Evolutionary conservation across 2,329 filamentous ascomycete species (phyloP).

Genomic region (Microdochium nivale): DNA sequence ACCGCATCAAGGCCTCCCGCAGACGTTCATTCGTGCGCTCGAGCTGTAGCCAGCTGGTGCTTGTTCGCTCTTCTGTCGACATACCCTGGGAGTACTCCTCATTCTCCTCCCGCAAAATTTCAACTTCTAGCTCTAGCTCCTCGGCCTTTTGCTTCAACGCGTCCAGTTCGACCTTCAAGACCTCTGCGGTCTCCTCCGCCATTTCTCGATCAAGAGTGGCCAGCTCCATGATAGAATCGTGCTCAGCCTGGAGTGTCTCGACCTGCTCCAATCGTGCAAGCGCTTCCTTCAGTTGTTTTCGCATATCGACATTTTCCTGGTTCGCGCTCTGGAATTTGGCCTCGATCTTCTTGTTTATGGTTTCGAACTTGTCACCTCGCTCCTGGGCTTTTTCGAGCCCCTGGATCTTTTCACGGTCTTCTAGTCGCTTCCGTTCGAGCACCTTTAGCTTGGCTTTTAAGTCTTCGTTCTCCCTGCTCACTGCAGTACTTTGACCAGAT

Average conservation of each 20-base stretch:
- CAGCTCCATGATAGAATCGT: slow-evolving; percentile 78
- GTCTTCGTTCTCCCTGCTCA: slow-evolving; percentile 69
- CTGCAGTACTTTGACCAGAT: slow-evolving; percentile 37
- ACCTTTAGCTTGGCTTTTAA: slow-evolving; percentile 80
- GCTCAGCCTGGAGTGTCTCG: slow-evolving; percentile 69
- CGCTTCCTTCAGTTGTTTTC: slow-evolving; percentile 69
- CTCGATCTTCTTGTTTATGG: slow-evolving; percentile 84
- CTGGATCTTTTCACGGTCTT: slow-evolving; percentile 81
- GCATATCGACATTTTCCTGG: slow-evolving; percentile 67
- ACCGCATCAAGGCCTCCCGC: slow-evolving; percentile 71
- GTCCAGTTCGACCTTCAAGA: slow-evolving; percentile 72
- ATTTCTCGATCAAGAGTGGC: slow-evolving; percentile 88
- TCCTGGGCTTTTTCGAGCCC: slow-evolving; percentile 66
- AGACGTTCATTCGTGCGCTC: slow-evolving; percentile 84
- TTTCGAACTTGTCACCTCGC: slow-evolving; percentile 71
- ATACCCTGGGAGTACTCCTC: slow-evolving; percentile 75
- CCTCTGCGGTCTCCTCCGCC: slow-evolving; percentile 87
- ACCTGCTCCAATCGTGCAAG: slow-evolving; percentile 61
- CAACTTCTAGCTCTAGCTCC: slow-evolving; percentile 80
- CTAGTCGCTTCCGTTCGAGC: slow-evolving; percentile 76
- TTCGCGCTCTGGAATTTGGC: slow-evolving; percentile 80
- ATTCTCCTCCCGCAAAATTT: slow-evolving; percentile 82
- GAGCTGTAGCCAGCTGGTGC: slow-evolving; percentile 83
- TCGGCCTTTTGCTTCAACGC: slow-evolving; percentile 67
- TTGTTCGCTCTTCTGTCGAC: slow-evolving; percentile 78